A percentile compares a stretch with the other conserved stretches of the same genome.
Conservation (phyloP, 441 rosid species). For the Monsonia emarginata region DNA sequence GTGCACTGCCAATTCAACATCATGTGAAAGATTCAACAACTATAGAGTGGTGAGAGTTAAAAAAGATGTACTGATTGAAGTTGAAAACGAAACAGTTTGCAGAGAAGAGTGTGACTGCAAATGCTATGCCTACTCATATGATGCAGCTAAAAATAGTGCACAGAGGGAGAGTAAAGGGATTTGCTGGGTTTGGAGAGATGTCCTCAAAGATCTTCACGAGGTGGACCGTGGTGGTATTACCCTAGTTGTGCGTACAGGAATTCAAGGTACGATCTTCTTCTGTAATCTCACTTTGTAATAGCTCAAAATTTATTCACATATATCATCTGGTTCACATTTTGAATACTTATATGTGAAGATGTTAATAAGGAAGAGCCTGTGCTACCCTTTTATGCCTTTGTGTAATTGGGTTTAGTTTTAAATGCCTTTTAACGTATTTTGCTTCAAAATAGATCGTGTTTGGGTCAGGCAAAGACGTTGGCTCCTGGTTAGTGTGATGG, state of each 20-base stretch:
- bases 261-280: conserved; percentile 35
- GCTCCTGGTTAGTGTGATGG: too few species aligned
- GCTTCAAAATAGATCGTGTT: too few species aligned
- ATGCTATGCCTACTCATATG: conserved; percentile 48
- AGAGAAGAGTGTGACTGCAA: conserved; percentile 39
- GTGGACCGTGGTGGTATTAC: conserved; percentile 29
- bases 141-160: conserved; percentile 3
- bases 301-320: too few species aligned
- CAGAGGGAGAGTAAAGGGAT: conserved; percentile 8
- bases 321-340: too few species aligned
- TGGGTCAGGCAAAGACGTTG: too few species aligned
- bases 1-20: conserved; percentile 35
- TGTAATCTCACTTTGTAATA: too few species aligned
- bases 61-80: conserved; percentile 30
- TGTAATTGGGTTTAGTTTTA: too few species aligned
- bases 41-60: conserved; percentile 43
- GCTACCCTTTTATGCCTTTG: too few species aligned
- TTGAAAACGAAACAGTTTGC: conserved; percentile 35
- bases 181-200: conserved; percentile 59
- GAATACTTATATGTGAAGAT: too few species aligned
- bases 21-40: conserved; percentile 34
- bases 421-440: too few species aligned
- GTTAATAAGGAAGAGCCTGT: too few species aligned
- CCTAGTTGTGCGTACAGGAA: conserved; percentile 31
- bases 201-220: conserved; percentile 37